Base-by-base conservation (phyloP, 2,329 filamentous ascomycete genomes). In the Talaromyces funiculosus region DNA sequence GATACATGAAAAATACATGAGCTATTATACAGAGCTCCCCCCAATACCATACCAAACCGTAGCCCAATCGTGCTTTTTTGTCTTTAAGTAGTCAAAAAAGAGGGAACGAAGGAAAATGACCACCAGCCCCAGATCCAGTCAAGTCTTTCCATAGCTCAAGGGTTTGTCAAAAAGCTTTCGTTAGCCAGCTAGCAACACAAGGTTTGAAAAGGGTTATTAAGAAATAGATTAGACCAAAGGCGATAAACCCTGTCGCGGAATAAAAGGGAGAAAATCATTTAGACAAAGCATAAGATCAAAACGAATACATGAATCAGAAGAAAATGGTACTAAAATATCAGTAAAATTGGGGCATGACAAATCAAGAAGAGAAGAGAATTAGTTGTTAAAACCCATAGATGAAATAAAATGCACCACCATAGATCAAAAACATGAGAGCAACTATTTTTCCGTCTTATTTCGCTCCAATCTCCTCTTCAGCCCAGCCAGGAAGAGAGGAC, bases 381-480 rank as follows among this genome's bases (percentile, higher is more conserved):
- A 61, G 24, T 54, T 54, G 51, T 54, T 61, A 57, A 45, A 45
- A 61, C 47, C 58, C 38, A 53, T 57, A 58, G 47, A 61, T 54
- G 33, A 47, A 47, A 61, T 40, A 38, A 43, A 58, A 58, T 35
- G 47, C 22, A 33, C 54, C 37, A 45, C 60, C 54, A 43, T 45
- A 29, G 43, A 57, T 49, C 22, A 38, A 51, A 51, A 22, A 53
- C 47, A 43, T 51, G 12, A 37, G 29, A 40, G 35, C 29, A 26
- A 51, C n/a, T 33, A 20, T 20, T 31, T 33, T 29, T 51, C 10
- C 7, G 33, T 10, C 51, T 35, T 77, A 80, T 78, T 84, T 82
- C 22, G 81, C 81, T 63, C 81, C 80, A 63, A 85, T 80, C 68
- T 86, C 84, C 72, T 86, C 84, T 72, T 87, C 84, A 61, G 82